Percentiles rank a stretch among this genome's conserved stretches.
These are phyloP conservation scores for Phytophthora hibernalis DNA, from an alignment of 352 stramenopile genomes.

Conservation along the genomic window DNA sequence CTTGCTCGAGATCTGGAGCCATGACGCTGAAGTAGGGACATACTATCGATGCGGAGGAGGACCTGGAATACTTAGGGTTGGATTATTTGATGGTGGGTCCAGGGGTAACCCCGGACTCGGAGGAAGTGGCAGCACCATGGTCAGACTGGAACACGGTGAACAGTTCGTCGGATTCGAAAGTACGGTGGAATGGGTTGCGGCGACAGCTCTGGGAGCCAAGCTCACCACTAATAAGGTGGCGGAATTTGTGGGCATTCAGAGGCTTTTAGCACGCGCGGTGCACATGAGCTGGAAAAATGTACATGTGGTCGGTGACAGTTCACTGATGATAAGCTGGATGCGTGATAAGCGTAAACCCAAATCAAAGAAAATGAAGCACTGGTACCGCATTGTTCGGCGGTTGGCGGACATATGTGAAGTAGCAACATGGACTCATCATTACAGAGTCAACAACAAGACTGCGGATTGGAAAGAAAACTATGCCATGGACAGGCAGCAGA, in stretches of 20 bases:
- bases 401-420: background rate
- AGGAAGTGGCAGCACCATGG: too few species aligned
- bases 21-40: too few species aligned
- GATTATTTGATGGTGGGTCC: too few species aligned
- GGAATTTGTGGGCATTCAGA: background rate
- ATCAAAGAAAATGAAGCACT: background rate
- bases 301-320: background rate
- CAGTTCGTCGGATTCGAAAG: too few species aligned
- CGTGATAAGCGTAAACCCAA: background rate
- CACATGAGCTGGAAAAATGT: background rate
- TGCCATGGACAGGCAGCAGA: background rate
- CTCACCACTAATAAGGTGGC: background rate
- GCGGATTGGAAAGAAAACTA: background rate
- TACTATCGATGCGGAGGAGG: too few species aligned
- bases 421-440: background rate
- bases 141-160: too few species aligned
- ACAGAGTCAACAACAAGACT: background rate
- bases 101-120: too few species aligned
- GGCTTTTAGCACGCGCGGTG: background rate
- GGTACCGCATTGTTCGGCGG: background rate
- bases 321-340: background rate
- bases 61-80: too few species aligned
- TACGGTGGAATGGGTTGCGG: too few species aligned
- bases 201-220: background rate
- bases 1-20: too few species aligned